Conservation (phyloP, 2,329 filamentous ascomycete genomes). For the Penicillium sp. region DNA sequence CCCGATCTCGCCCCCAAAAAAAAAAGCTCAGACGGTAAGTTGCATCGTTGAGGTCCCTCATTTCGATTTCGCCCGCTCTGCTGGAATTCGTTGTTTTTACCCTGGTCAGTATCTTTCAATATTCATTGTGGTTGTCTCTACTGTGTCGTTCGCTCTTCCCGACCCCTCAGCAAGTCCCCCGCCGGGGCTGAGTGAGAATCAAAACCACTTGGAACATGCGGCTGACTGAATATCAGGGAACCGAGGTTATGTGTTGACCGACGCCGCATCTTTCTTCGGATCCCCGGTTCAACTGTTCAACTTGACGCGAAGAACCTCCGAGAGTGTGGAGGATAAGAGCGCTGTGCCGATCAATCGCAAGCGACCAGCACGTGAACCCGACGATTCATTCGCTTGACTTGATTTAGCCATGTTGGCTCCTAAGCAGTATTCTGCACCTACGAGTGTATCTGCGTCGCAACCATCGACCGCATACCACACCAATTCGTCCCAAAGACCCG, state of each 20-base stretch:
- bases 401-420: conserved; percentile 39
- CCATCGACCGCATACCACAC: conserved; percentile 34
- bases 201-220: background rate
- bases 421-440: conserved; percentile 38
- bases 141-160: background rate
- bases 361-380: background rate
- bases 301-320: conserved; percentile 7
- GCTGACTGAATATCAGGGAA: conserved; percentile 8
- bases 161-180: conserved; percentile 3
- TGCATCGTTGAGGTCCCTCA: conserved; percentile 7
- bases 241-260: conserved; percentile 20
- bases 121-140: background rate
- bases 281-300: conserved; percentile 7
- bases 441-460: conserved; percentile 35
- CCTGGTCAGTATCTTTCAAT: background rate
- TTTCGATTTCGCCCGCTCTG: conserved; percentile 13
- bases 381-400: conserved; percentile 2
- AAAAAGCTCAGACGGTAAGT: conserved; percentile 21
- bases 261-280: conserved; percentile 4
- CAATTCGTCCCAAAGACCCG: conserved; percentile 28
- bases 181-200: background rate
- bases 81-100: conserved; percentile 4
- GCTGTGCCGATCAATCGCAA: conserved; percentile 3
- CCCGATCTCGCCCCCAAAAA: conserved; percentile 20
- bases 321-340: conserved; percentile 12